Conservation (phyloP, 306 rosid species). For the Vicia faba region DNA sequence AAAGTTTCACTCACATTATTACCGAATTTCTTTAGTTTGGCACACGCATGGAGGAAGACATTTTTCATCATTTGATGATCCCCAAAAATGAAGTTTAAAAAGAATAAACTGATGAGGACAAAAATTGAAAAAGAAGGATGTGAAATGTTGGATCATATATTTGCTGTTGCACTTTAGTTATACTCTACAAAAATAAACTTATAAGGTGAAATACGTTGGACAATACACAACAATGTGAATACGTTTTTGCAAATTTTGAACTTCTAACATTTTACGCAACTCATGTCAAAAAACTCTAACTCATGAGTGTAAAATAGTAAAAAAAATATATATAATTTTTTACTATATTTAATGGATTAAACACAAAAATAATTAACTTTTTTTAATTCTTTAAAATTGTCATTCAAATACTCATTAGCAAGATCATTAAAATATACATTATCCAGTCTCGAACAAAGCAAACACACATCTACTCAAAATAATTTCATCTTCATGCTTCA, state of each 20-base stretch:
- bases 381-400: too few species aligned
- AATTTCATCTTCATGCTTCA: too few species aligned
- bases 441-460: not conserved
- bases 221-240: slow-evolving; percentile 7
- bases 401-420: too few species aligned
- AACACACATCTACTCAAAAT: not conserved
- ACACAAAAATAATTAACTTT: too few species aligned
- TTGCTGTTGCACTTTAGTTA: not conserved
- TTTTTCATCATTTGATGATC: not conserved
- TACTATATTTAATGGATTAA: too few species aligned
- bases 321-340: too few species aligned
- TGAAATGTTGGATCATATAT: not conserved
- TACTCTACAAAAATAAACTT: too few species aligned
- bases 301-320: too few species aligned
- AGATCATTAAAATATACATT: not conserved
- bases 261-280: not conserved
- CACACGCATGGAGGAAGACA: not conserved
- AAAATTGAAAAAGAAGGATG: not conserved
- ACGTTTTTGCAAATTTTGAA: slow-evolving; percentile 3
- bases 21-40: not conserved
- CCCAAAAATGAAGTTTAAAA: not conserved
- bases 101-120: not conserved
- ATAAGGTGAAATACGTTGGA: not conserved
- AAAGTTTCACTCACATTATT: not conserved
- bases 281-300: slow-evolving; percentile 23